Base-by-base conservation (phyloP, 169 alveolate genomes). In the Plasmodium fragile region DNA sequence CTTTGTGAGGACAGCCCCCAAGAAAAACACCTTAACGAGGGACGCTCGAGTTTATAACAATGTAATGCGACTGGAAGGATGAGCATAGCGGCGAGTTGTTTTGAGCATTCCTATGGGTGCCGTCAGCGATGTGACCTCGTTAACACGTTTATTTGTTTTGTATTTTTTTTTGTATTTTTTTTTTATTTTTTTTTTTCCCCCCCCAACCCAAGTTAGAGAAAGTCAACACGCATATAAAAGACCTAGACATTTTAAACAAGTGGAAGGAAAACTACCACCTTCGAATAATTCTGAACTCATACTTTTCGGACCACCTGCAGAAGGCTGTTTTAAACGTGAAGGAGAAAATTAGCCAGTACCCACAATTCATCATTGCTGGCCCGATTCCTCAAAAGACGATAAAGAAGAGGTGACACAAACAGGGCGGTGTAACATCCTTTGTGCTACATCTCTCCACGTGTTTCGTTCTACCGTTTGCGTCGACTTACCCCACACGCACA, bases 281-380 rank as follows among this genome's bases (percentile, higher is more conserved):
- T 0, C 81, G 87, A 7, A 87, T 87, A n/a, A 32, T 87, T 16
- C 71, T 87, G 34, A 79, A 79, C 70, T 87, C 93, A 0, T 87
- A 87, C 53, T 87, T 87, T 87, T 87, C 93, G 65, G 93, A 87
- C 34, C 93, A 87, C 81, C 32, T 87, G 55, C 93, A 87, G 65
- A 87, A 87, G 55, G 93, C 93, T 1, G 90, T 87, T 70, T 78
- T 78, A 25, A 87, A 87, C 78, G 53, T 87, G 4, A 87, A 87
- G 49, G 93, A 87, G 41, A 87, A 78, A 43, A 41, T 87, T 25
- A 59, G 73, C 8, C 93, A 87, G 30, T 87, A 78, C 39, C 93
- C 93, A 2, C 93, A 87, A 71, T 87, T 87, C 41, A 77, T 55
- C 49, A 45, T 87, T 59, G 87, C 82, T 1, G 93, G 93, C 6